Conservation (phyloP, 2,329 filamentous ascomycete species). For the Trichoderma brevicompactum region DNA sequence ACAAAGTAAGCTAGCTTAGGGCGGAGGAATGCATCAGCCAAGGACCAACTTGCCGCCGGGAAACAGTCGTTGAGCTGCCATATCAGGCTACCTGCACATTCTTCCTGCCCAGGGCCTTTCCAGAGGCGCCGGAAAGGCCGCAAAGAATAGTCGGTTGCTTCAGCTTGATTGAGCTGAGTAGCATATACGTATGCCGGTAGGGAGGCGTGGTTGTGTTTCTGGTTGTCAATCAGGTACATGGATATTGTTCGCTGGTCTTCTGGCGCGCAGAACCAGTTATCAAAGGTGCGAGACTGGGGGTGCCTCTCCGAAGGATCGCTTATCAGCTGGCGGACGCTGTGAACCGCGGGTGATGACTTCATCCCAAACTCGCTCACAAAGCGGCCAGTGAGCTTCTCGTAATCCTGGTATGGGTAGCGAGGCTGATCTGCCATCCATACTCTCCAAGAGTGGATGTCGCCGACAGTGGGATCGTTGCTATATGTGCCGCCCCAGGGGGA, state of each 20-base stretch:
- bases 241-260: conserved; percentile 23
- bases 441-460: conserved; percentile 19
- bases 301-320: conserved; percentile 17
- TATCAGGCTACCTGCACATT: conserved; percentile 15
- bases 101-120: conserved; percentile 15
- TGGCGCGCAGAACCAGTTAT: conserved; percentile 22
- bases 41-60: conserved; percentile 20
- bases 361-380: conserved; percentile 27
- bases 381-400: conserved; percentile 25
- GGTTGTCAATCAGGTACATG: conserved; percentile 26
- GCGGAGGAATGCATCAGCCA: conserved; percentile 14
- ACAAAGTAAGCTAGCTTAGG: conserved; percentile 25
- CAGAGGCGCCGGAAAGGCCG: conserved; percentile 19
- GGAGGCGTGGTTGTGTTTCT: conserved; percentile 10
- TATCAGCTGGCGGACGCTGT: conserved; percentile 16
- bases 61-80: conserved; percentile 26
- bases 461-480: conserved; percentile 15
- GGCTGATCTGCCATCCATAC: conserved; percentile 26
- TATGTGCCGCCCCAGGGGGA: conserved; percentile 16
- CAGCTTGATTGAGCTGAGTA: conserved; percentile 25
- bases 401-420: conserved; percentile 22
- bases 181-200: conserved; percentile 19
- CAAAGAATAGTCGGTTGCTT: conserved; percentile 17
- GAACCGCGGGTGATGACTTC: conserved; percentile 12
- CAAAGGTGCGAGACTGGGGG: conserved; percentile 21